A percentile compares a stretch with the other conserved stretches of the same genome.
These are phyloP conservation scores for Pleurotus tuber-regium DNA, from an alignment of 768 basidiomycete species.

Conservation along the genomic window DNA sequence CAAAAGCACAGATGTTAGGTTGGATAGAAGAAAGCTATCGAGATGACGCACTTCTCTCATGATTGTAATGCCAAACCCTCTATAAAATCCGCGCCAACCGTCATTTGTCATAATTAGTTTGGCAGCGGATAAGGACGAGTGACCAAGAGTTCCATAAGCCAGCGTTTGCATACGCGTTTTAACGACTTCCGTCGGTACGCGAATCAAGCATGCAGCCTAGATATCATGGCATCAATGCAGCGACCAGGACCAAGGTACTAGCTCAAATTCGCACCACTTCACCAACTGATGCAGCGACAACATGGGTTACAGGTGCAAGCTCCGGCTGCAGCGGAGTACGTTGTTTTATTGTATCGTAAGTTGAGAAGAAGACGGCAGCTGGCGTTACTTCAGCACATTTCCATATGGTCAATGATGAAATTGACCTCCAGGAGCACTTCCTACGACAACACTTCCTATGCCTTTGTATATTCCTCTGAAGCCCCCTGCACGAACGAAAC, in stretches of 20 bases:
- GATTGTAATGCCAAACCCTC: slow-evolving; percentile 82
- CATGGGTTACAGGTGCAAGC: slow-evolving; percentile 56
- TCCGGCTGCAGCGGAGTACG: slow-evolving; percentile 58
- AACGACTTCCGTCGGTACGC: slow-evolving; percentile 95
- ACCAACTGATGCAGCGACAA: slow-evolving; percentile 56
- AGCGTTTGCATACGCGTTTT: slow-evolving; percentile 92
- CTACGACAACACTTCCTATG: slow-evolving; percentile 90
- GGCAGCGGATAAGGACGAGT: slow-evolving; percentile 61
- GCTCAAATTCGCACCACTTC: slow-evolving; percentile 59
- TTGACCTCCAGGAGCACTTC: slow-evolving; percentile 93
- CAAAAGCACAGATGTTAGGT: slow-evolving; percentile 24
- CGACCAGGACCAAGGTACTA: slow-evolving; percentile 10
- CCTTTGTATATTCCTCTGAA: slow-evolving; percentile 92
- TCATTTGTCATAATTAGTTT: slow-evolving; percentile 53
- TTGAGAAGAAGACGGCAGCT: slow-evolving; percentile 96
- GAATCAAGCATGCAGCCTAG: slow-evolving; percentile 85
- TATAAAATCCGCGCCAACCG: slow-evolving; percentile 79
- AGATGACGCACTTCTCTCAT: slow-evolving; percentile 31
- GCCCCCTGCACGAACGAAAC: slow-evolving; percentile 83
- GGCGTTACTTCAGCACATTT: not conserved
- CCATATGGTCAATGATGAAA: not conserved
- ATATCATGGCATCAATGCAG: slow-evolving; percentile 11
- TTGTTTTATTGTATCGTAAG: slow-evolving; percentile 87
- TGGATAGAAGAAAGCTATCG: slow-evolving; percentile 27
- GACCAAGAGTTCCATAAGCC: slow-evolving; percentile 55